phyloP scores from a whole-genome alignment of 202 grass and related monocot species.

The Sporobolus alterniflorus region DNA sequence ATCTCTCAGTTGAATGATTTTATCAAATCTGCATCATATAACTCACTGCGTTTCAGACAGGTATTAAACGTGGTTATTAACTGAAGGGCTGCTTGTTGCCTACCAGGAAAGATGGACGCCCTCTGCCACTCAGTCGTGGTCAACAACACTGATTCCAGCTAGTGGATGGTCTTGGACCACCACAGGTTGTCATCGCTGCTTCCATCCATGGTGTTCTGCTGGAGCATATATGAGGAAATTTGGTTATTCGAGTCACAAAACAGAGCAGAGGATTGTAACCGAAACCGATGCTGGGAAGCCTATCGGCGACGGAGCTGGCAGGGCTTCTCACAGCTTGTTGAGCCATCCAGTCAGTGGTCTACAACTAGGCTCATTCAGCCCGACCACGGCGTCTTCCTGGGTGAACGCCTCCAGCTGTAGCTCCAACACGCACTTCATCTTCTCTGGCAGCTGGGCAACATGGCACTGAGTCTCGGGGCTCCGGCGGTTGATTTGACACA shows the following conservation, averaged over 20 bases:
- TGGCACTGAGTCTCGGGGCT: too few species aligned
- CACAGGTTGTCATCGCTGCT: slow-evolving; percentile 24
- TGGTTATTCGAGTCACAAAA: neutral
- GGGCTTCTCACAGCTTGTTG: slow-evolving; percentile 47
- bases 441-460: too few species aligned
- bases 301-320: neutral
- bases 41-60: neutral
- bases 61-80: neutral
- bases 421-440: slow-evolving; percentile 85
- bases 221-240: neutral
- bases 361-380: neutral
- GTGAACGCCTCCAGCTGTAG: slow-evolving; percentile 71
- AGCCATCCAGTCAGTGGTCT: neutral
- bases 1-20: too few species aligned
- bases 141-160: slow-evolving; percentile 19
- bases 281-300: neutral
- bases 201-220: slow-evolving; percentile 51
- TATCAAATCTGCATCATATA: neutral
- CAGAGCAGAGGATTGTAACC: neutral
- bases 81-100: neutral
- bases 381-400: neutral
- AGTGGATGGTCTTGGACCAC: slow-evolving; percentile 26
- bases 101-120: slow-evolving; percentile 71
- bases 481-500: too few species aligned
- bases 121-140: slow-evolving; percentile 30